A percentile compares a stretch with the other conserved stretches of the same genome.
phyloP scores from a whole-genome alignment of 345 rosid genomes.

The Leavenworthia alabamica region DNA sequence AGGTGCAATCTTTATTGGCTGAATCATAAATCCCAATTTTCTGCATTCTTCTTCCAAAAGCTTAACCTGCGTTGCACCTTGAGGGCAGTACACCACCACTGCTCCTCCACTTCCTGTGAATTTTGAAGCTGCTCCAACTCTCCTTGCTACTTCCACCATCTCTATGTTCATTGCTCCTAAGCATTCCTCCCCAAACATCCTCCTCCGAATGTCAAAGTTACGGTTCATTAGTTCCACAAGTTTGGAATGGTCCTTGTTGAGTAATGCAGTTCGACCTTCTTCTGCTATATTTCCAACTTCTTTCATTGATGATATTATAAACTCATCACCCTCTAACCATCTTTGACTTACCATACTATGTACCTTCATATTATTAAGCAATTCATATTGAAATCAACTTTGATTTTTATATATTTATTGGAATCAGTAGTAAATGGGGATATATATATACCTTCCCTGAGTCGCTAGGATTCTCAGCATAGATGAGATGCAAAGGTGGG shows the following conservation, averaged over 20 bases:
- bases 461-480: conserved; percentile 95
- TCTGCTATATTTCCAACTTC: conserved; percentile 63
- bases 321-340: conserved; percentile 84
- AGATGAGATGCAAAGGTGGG: conserved; percentile 80
- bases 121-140: conserved; percentile 72
- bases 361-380: conserved; percentile 48
- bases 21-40: conserved; percentile 58
- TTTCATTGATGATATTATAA: conserved; percentile 59
- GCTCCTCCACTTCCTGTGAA: conserved; percentile 98
- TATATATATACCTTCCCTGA: conserved; percentile 92
- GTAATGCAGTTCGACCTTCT: conserved; percentile 58
- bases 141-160: conserved; percentile 84
- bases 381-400: background rate
- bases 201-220: conserved; percentile 79
- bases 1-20: conserved; percentile 53
- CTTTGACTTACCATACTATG: conserved; percentile 78
- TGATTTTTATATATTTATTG: too few relatives aligned
- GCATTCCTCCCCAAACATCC: conserved; percentile 80
- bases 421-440: background rate
- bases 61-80: conserved; percentile 53
- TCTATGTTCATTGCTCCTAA: conserved; percentile 68
- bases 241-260: conserved; percentile 54
- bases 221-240: conserved; percentile 69
- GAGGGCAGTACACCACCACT: conserved; percentile 76
- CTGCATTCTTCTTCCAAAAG: conserved; percentile 65